phyloP scores from a whole-genome alignment of 441 rosid species.

The California macrophylla region DNA sequence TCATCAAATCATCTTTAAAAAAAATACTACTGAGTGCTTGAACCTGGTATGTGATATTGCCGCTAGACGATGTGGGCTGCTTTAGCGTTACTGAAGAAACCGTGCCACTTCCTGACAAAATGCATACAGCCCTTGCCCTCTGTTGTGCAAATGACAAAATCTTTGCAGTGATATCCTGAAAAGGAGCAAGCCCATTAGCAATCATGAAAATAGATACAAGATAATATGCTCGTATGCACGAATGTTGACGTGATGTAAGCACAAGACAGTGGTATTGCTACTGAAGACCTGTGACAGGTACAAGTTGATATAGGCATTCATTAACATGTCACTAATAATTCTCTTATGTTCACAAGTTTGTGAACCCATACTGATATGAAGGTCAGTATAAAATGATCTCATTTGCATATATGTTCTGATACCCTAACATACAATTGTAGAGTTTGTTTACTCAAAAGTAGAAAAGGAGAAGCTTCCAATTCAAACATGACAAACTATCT shows the following conservation, averaged over 20 bases:
- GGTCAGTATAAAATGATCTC: conserved; percentile 27
- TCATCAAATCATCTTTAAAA: too few relatives aligned
- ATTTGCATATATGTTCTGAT: too few relatives aligned
- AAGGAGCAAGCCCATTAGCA: not conserved
- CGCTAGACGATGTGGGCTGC: conserved; percentile 60
- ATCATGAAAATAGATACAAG: not conserved
- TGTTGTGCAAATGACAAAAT: conserved; percentile 68
- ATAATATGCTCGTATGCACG: too few relatives aligned
- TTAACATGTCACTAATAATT: not conserved
- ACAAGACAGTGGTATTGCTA: too few relatives aligned
- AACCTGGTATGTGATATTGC: conserved; percentile 67
- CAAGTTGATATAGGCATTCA: not conserved
- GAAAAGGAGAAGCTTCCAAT: too few relatives aligned
- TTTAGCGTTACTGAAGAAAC: conserved; percentile 77
- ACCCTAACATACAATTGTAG: too few relatives aligned
- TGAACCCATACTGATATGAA: too few relatives aligned
- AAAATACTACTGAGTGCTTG: conserved; percentile 15
- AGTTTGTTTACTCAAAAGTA: too few relatives aligned
- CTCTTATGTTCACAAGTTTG: too few relatives aligned
- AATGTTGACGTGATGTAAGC: too few relatives aligned
- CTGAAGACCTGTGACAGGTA: too few relatives aligned
- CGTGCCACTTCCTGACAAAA: conserved; percentile 83
- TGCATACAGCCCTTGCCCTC: conserved; percentile 85
- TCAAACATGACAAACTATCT: too few relatives aligned
- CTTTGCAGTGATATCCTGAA: conserved; percentile 75